Percentiles rank a stretch among this genome's conserved stretches.
These are phyloP conservation scores for Colletotrichum gloeosporioides DNA, from an alignment of 2,329 filamentous ascomycete genomes.

Conservation along the genomic window DNA sequence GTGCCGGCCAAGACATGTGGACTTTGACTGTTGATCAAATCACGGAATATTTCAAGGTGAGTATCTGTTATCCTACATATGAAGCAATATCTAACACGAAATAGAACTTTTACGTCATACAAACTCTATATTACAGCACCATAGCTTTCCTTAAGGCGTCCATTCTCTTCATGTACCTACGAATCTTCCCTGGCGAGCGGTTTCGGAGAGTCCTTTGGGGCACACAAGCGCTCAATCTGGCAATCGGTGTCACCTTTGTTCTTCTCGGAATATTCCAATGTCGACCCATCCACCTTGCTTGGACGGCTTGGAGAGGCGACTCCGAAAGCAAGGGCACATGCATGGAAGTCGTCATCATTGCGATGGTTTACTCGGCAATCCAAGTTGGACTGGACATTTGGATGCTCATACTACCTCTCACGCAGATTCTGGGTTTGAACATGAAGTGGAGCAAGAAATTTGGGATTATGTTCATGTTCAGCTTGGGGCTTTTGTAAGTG, in stretches of 20 bases:
- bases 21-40: background rate
- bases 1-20: background rate
- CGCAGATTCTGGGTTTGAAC: conserved; percentile 33
- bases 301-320: conserved; percentile 38
- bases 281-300: conserved; percentile 45
- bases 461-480: conserved; percentile 41
- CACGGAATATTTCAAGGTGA: background rate
- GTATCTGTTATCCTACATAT: rapidly evolving
- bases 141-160: conserved; percentile 38
- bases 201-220: conserved; percentile 28
- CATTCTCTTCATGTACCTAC: conserved; percentile 39
- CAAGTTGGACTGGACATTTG: conserved; percentile 49
- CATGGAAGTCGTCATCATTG: conserved; percentile 38
- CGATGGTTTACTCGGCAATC: conserved; percentile 43
- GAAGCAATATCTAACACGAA: background rate
- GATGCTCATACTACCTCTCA: conserved; percentile 46
- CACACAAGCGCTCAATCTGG: conserved; percentile 10
- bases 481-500: conserved; percentile 28
- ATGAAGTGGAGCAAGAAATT: conserved; percentile 40
- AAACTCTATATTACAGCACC: conserved; percentile 36
- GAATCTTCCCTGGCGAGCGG: conserved; percentile 33
- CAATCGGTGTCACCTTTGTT: conserved; percentile 30
- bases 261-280: conserved; percentile 32
- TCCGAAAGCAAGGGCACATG: conserved; percentile 30
- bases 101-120: conserved; percentile 36